Base-by-base conservation (phyloP, 768 basidiomycete species). In the Epithele typhae region DNA sequence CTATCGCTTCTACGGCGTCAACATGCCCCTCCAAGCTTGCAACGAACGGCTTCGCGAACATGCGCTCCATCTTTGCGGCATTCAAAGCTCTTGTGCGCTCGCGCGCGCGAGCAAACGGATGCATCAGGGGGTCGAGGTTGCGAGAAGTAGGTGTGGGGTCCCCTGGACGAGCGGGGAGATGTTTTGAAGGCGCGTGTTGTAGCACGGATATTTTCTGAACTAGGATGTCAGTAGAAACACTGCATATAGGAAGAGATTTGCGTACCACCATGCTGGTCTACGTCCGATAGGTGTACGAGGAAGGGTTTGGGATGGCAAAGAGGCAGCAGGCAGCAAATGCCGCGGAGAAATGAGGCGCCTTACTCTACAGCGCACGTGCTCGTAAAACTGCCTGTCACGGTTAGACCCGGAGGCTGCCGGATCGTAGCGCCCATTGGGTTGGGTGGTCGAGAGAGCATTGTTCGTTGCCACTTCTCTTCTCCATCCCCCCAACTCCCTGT, bases 41-140 rank as follows among this genome's bases (percentile, higher is more conserved):
- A 14, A 99, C 74, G 59, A 98, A 98, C 0, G 96, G 96, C 59
- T 96, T 97, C n/a, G 96, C 84, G 61, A 98, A 97, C 70, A 99
- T 91, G 48, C 90, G 75, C 42, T 97, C 95, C 77, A 99, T 89
- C 70, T 99, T 99, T 12, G 87, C 87, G 2, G 96, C 96, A 53
- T 93, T 95, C 37, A 97, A 64, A 2, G 96, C 96, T 48, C 96
- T 82, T 17, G 82, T 93, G 27, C 95, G 89, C 69, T 99, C 96
- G 42, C 96, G 73, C 4, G 92, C 87, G 18, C 87, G 84, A 0
- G 93, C 77, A 64, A 99, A 97, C 3, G 96, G 96, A 60, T 99
- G 96, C 67, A 92, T 82, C n/a, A 92, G 71, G 0, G 95, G 93
- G 62, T 97, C 84, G 36, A 98, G 78, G 67, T 99, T 99, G 43